Evolutionary conservation across 768 basidiomycete species (phyloP).

Genomic region (Baorangia bicolor): DNA sequence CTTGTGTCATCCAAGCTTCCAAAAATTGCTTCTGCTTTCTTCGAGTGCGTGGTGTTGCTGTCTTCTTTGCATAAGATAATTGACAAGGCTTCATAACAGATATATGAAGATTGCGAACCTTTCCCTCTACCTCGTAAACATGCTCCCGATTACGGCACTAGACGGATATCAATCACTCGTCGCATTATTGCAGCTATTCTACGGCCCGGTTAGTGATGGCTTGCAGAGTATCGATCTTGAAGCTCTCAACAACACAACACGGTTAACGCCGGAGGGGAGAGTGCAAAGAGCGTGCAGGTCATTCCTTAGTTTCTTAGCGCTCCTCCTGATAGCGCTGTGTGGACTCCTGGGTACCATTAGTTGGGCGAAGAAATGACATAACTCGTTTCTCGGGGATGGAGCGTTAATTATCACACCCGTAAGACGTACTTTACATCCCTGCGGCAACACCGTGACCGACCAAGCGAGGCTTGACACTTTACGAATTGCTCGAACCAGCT

Average conservation of each 20-base stretch:
- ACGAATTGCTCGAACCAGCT: background rate
- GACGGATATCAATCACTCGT: constrained; percentile 68
- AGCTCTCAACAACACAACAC: constrained; percentile 4
- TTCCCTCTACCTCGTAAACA: constrained; percentile 80
- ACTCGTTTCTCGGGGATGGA: background rate
- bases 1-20: constrained; percentile 28
- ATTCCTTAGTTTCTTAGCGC: constrained; percentile 20
- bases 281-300: constrained; percentile 14
- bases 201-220: background rate
- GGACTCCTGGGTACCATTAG: constrained; percentile 18
- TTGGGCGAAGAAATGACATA: constrained; percentile 20
- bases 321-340: constrained; percentile 22
- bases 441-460: background rate
- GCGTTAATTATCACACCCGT: background rate
- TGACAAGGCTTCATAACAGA: constrained; percentile 34
- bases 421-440: background rate
- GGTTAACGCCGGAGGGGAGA: constrained; percentile 5
- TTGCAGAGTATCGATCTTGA: constrained; percentile 22
- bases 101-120: constrained; percentile 66
- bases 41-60: constrained; percentile 47
- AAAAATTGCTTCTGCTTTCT: constrained; percentile 35
- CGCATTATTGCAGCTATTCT: constrained; percentile 27
- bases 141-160: constrained; percentile 67
- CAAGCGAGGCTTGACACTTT: background rate
- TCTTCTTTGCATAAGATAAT: background rate